Base-by-base conservation (phyloP, 495 filamentous ascomycete genomes). In the Clavariopsis aquatica region DNA sequence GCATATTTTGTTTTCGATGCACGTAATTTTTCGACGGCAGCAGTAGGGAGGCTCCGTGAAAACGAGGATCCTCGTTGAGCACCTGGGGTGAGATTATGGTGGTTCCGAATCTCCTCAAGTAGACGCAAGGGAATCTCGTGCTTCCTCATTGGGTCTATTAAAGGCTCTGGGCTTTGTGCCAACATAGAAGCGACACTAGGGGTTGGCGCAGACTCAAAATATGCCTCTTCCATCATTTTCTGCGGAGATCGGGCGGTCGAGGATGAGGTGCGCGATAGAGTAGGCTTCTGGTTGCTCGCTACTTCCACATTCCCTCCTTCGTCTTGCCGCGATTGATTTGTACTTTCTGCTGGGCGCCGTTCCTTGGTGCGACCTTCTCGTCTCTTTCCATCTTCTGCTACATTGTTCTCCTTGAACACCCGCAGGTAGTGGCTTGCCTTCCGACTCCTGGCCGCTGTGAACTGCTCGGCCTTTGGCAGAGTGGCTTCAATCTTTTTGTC, bases 391-490 rank as follows among this genome's bases (percentile, higher is more conserved):
- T 83, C 83, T 20, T 81, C 76, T 13, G 78, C 81, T 12, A 77
- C 78, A 24, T 91, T 88, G 62, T 92, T 94, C 71, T 96, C 91
- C 73, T 91, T 94, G 81, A 98, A 98, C 54, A 97, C 82, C 2
- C 94, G 85, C 49, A 98, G 76, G 70, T 89, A 91, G 74, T 98
- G 93, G 73, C 91, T 96, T 49, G 93, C 88, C 78, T 98, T 98
- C 62, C 94, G 86, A 76, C 92, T 96, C 64, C 94, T 86, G 53
- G 85, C 85, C n/a, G 77, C 75, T n/a, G 77, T 69, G 27, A 83
- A 29, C 22, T 64, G 87, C 71, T 96, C 93, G 38, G 83, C 79
- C 34, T 89, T 88, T 3, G 89, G 80, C 53, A 96, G 73, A 38
- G 87, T 91, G 45, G 92, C 92, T 63, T 90, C 85, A 68, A 96